These are phyloP conservation scores for Penicillium tannophilum DNA, from an alignment of 495 filamentous ascomycete genomes.

Conservation along the genomic window DNA sequence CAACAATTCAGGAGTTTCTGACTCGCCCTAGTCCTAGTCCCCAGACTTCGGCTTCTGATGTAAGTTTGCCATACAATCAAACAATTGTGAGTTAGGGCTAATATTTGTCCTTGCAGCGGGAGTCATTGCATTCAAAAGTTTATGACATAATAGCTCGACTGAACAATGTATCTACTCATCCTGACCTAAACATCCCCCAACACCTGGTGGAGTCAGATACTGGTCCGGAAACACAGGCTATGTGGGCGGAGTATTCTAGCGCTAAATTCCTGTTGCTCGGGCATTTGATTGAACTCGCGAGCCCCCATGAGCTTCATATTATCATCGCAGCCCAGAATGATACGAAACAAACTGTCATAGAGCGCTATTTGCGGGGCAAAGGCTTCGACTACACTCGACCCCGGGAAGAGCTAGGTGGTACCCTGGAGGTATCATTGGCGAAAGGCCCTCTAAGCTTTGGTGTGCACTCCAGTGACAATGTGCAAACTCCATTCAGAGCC, in stretches of 20 bases:
- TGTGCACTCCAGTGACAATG: constrained; percentile 46
- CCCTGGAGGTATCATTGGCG: constrained; percentile 35
- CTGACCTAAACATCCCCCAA: constrained; percentile 52
- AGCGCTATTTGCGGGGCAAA: constrained; percentile 54
- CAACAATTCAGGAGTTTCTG: constrained; percentile 32
- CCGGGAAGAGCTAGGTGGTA: constrained; percentile 42
- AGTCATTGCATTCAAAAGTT: constrained; percentile 31
- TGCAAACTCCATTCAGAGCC: constrained; percentile 39
- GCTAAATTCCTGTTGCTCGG: constrained; percentile 60
- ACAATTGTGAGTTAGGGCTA: neutral
- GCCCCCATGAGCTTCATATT: constrained; percentile 46
- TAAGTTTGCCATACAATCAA: constrained; percentile 8
- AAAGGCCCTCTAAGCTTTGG: constrained; percentile 50
- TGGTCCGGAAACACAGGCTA: constrained; percentile 46
- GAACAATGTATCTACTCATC: constrained; percentile 53
- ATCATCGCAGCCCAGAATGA: constrained; percentile 47
- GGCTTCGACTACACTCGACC: constrained; percentile 46
- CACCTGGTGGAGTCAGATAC: constrained; percentile 38
- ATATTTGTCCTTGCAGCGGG: constrained; percentile 18
- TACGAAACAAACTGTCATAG: constrained; percentile 49
- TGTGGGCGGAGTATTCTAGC: constrained; percentile 59
- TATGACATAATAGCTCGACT: constrained; percentile 44
- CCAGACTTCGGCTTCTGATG: constrained; percentile 22
- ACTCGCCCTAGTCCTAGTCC: constrained; percentile 17
- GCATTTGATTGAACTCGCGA: constrained; percentile 49